Base-by-base conservation (phyloP, 768 basidiomycete genomes). In the Neoboletus magnificus region DNA sequence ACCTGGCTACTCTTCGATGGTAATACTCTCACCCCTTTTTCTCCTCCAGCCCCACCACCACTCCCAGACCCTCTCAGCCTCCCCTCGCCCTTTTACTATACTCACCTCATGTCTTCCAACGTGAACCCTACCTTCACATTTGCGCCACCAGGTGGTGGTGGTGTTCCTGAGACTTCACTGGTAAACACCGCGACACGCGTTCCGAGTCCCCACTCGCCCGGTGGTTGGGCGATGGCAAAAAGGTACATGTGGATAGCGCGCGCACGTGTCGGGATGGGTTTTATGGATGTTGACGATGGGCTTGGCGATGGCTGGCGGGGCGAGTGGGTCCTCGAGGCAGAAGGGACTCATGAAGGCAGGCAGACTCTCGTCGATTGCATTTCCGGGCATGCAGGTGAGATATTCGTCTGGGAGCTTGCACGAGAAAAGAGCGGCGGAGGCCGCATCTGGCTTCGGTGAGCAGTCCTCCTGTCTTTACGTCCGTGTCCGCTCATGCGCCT, bases 1-100 rank as follows among this genome's bases (percentile, higher is more conserved):
- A 79, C 77, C 42, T 93, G 91, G 91, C 77, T 93, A 20, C 61
- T 93, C n/a, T 93, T 82, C 65, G 81, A 87, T 57, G 91, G 90
- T 6, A 61, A 76, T 20, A 66, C 70, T 25, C 81, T 93, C 32
- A 72, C 83, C 25, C 84, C 85, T 0, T 90, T 83, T 69, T 73
- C 69, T 32, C 85, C 85, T 1, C 82, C 84, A 4, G 65, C 61
- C 1, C 74, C 77, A 4, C 68, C 83, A 4, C 81, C 84, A 2
- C 65, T 89, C 20, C 65, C 73, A 15, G 79, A 84, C 49, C 77
- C 85, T 1, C 77, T 90, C 20, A 77, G 74, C 48, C 77, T 92
- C 10, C 88, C 88, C 0, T 84, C 89, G 0, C 90, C 90, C 1
- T 82, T 85, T 58, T 92, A 91, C 73, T 91, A 87, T 68, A 69